Conservation (phyloP, 208 protist genomes). For the Vickermania spadyakhi region DNA sequence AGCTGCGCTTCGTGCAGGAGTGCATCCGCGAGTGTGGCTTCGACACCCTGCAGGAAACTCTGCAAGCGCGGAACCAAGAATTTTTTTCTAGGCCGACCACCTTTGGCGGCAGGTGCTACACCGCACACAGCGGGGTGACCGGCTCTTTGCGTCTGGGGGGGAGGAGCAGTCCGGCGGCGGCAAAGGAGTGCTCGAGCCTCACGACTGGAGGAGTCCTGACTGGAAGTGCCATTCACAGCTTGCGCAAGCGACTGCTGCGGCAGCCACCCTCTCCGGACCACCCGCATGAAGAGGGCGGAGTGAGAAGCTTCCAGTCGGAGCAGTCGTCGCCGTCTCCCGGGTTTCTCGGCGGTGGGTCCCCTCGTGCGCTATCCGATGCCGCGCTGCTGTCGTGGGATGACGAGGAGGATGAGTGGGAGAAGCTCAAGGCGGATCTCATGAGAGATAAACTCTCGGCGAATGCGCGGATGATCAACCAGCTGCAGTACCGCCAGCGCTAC, state of each 20-base stretch:
- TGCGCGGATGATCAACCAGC: neutral
- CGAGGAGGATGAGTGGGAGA: slow-evolving; percentile 55
- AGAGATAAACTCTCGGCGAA: neutral
- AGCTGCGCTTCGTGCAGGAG: slow-evolving; percentile 63
- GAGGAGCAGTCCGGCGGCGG: neutral
- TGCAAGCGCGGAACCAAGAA: slow-evolving; percentile 28
- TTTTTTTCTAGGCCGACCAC: slow-evolving; percentile 56
- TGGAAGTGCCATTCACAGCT: slow-evolving; percentile 30
- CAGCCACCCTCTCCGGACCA: neutral
- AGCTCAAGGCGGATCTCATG: slow-evolving; percentile 25
- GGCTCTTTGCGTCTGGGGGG: neutral
- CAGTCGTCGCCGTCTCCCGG: neutral
- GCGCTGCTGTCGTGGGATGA: slow-evolving; percentile 19
- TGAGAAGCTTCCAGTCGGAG: neutral
- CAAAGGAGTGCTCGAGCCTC: slow-evolving; percentile 14
- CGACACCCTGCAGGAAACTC: slow-evolving; percentile 31
- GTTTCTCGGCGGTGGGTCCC: neutral
- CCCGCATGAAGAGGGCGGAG: neutral
- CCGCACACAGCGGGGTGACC: slow-evolving; percentile 21
- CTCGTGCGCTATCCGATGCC: neutral
- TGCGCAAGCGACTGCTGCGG: slow-evolving; percentile 21
- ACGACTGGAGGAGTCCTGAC: slow-evolving; percentile 32
- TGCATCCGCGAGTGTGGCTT: slow-evolving; percentile 55
- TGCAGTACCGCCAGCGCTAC: slow-evolving; percentile 4
- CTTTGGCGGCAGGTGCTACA: no score